phyloP scores from a whole-genome alignment of 2,329 filamentous ascomycete genomes.

The Fusarium phyllophilum region DNA sequence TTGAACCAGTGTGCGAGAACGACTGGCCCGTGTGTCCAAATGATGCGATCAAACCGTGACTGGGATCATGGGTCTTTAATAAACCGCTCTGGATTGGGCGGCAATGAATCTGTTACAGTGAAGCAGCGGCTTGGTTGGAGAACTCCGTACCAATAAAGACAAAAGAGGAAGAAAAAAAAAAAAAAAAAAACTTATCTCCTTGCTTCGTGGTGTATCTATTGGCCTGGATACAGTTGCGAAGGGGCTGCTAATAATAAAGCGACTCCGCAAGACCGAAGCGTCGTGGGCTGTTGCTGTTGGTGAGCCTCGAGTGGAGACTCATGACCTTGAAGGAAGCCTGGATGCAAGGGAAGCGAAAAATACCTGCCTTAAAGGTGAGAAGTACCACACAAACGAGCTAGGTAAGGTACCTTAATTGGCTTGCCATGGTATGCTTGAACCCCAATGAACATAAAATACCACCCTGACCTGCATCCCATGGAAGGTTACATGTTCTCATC shows the following conservation, averaged over 20 bases:
- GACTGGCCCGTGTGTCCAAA: conserved; percentile 43
- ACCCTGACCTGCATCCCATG: background rate
- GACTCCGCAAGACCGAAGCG: conserved; percentile 19
- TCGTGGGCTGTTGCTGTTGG: conserved; percentile 18
- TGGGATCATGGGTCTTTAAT: conserved; percentile 29
- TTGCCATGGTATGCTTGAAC: background rate
- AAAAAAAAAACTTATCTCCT: background rate
- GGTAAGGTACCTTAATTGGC: background rate
- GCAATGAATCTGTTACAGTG: background rate
- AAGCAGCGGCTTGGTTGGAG: conserved; percentile 15
- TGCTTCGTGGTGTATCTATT: conserved; percentile 2
- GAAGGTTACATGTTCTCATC: background rate
- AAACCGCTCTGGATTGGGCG: background rate
- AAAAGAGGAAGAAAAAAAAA: background rate
- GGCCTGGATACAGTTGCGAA: background rate
- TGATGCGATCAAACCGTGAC: conserved; percentile 34
- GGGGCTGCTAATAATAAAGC: background rate
- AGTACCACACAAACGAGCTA: conserved; percentile 3
- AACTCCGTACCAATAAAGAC: background rate
- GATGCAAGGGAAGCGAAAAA: conserved; percentile 4
- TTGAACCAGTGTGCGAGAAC: conserved; percentile 39
- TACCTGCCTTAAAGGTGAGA: conserved; percentile 7
- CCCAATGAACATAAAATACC: background rate
- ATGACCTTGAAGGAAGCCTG: conserved; percentile 7
- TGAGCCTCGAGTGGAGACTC: conserved; percentile 39